Evolutionary conservation across 2,329 filamentous ascomycete species (phyloP).

Genomic region (Arthrobotrys pseudoclavata): DNA sequence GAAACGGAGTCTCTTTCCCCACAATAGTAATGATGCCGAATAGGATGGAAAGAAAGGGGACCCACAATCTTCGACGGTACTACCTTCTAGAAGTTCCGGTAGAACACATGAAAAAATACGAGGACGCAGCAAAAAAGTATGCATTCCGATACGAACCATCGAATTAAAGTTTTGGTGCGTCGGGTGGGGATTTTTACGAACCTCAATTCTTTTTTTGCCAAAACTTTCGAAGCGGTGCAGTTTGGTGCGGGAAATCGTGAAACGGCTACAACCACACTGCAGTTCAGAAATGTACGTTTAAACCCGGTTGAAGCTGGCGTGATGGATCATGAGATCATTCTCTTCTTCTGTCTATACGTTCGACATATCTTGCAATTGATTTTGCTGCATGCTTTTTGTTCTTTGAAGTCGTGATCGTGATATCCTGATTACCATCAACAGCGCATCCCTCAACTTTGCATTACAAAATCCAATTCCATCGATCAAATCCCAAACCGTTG

Average conservation of each 20-base stretch:
- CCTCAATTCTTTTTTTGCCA: slow-evolving; percentile 13
- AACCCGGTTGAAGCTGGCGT: neutral
- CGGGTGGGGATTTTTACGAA: slow-evolving; percentile 31
- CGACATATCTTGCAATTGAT: neutral
- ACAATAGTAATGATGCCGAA: slow-evolving; percentile 1
- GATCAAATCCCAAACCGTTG: neutral
- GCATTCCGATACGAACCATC: no score
- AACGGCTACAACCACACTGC: slow-evolving; percentile 32
- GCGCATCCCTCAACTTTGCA: neutral
- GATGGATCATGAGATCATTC: slow-evolving; percentile 15
- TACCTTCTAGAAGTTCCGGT: slow-evolving; percentile 49
- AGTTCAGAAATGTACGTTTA: slow-evolving; percentile 23
- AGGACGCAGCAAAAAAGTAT: slow-evolving; percentile 15
- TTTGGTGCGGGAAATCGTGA: slow-evolving; percentile 47
- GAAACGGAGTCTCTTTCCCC: slow-evolving; percentile 8
- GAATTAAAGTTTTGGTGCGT: no score
- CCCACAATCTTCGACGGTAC: slow-evolving; percentile 30
- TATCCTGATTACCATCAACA: neutral
- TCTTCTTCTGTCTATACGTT: no score
- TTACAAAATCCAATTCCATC: neutral
- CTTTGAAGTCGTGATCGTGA: neutral
- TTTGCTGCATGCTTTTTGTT: neutral
- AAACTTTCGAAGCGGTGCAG: slow-evolving; percentile 31
- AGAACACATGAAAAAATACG: slow-evolving; percentile 31
- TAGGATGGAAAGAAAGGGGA: neutral